These are phyloP conservation scores for Trichoderma sp. DNA, from an alignment of 2,329 filamentous ascomycete species.

Conservation along the genomic window DNA sequence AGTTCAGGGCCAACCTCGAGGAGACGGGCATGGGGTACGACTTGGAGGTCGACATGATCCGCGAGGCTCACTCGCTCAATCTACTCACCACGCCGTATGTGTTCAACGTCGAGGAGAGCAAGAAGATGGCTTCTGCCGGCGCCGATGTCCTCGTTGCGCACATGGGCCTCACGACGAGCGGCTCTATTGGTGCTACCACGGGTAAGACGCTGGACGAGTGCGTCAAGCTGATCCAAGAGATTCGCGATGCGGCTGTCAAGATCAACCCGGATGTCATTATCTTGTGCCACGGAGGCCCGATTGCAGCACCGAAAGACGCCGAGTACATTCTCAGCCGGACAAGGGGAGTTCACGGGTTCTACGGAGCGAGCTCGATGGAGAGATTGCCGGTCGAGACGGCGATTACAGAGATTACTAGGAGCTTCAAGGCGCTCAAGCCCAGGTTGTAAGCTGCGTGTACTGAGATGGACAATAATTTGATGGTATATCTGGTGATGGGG, in stretches of 20 bases:
- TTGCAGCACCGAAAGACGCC: slow-evolving; percentile 61
- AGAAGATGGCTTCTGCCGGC: slow-evolving; percentile 60
- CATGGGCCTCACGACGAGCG: slow-evolving; percentile 64
- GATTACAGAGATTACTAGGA: slow-evolving; percentile 47
- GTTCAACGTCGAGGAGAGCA: slow-evolving; percentile 60
- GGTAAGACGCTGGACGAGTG: slow-evolving; percentile 63
- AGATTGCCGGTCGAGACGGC: slow-evolving; percentile 64
- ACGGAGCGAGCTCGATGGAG: slow-evolving; percentile 68
- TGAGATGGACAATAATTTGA: neutral
- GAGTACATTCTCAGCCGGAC: slow-evolving; percentile 59
- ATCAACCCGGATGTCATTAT: slow-evolving; percentile 60
- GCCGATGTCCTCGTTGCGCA: slow-evolving; percentile 67
- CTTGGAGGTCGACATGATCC: slow-evolving; percentile 64
- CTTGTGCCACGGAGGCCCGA: slow-evolving; percentile 68
- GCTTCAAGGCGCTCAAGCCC: slow-evolving; percentile 4
- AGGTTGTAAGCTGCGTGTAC: neutral
- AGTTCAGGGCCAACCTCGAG: slow-evolving; percentile 64
- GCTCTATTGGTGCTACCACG: slow-evolving; percentile 61
- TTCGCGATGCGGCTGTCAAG: slow-evolving; percentile 56
- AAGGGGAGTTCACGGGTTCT: slow-evolving; percentile 67
- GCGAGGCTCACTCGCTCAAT: slow-evolving; percentile 54
- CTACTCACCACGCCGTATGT: slow-evolving; percentile 69
- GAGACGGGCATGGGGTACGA: slow-evolving; percentile 70
- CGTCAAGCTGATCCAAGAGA: slow-evolving; percentile 58
- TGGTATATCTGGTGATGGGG: neutral